These are phyloP conservation scores for Coemansia sp. DNA, from an alignment of 192 early-diverging fungal genomes.

Conservation along the genomic window DNA sequence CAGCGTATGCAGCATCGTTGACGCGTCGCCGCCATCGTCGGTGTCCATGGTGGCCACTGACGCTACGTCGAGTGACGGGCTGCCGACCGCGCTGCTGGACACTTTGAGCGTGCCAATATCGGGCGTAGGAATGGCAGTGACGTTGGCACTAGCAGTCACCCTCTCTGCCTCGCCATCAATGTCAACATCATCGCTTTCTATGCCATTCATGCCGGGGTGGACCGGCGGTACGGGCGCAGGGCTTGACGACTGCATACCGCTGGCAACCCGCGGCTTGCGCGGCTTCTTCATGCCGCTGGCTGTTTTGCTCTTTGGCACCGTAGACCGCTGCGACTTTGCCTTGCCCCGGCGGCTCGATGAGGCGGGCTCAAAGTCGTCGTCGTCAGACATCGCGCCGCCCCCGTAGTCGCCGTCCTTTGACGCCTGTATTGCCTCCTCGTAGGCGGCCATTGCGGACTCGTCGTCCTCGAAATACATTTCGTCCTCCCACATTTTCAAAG, in stretches of 20 bases:
- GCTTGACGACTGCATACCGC: conserved; percentile 7
- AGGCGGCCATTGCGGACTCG: conserved; percentile 47
- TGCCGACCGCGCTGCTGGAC: conserved; percentile 16
- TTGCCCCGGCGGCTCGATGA: conserved; percentile 3
- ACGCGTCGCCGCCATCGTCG: conserved; percentile 5
- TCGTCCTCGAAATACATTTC: conserved; percentile 46
- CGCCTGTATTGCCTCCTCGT: conserved; percentile 16
- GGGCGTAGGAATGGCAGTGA: conserved; percentile 33
- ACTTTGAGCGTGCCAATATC: conserved; percentile 37
- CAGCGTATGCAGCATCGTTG: conserved; percentile 23
- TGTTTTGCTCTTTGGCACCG: not conserved
- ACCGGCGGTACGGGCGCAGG: conserved; percentile 2
- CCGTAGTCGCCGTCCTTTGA: conserved; percentile 2
- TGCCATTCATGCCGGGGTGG: not conserved
- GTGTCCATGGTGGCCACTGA: conserved; percentile 2
- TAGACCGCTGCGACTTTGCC: not conserved
- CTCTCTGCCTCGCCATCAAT: conserved; percentile 15
- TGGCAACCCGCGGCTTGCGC: conserved; percentile 19
- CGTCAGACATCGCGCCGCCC: conserved; percentile 4
- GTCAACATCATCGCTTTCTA: conserved; percentile 13
- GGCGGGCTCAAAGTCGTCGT: conserved; percentile 40
- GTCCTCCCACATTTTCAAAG: conserved; percentile 37
- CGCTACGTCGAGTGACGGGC: conserved; percentile 10
- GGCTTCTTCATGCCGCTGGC: conserved; percentile 4
- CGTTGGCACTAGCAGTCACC: not conserved